Base-by-base conservation (phyloP, 148 eudicot genomes). In the Spergularia bocconei region DNA sequence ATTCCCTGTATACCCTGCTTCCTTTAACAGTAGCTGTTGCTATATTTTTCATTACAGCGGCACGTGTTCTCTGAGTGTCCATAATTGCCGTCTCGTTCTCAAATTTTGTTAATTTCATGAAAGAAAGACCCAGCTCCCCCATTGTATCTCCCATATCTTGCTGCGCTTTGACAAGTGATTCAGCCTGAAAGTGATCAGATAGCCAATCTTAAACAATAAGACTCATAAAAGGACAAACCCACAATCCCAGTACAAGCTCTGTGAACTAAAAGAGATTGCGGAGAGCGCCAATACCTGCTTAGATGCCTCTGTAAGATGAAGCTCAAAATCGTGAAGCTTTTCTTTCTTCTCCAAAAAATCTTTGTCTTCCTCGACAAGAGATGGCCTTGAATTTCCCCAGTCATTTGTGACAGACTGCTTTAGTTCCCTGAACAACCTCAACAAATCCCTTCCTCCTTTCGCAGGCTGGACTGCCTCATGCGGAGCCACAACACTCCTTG, bases 51-150 rank as follows among this genome's bases (percentile, higher is more conserved):
- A 89, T 81, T 76, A 91, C 89, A 79, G 85, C 78, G 60, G 97
- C 99, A 44, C 90, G 85, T 55, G 74, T 56, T 73, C 78, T 87
- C 77, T 95, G 97, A 63, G 90, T 82, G 72, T 87, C 81, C 15
- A 81, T 54, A 58, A 78, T 19, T 2, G 96, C 92, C 71, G 86
- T 77, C 85, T 89, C 85, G 59, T 89, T 90, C 81, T 95, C 99
- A 83, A 95, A 89, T 74, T 92, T 95, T 20, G 97, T 85, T 83
- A 95, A 76, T 82, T 92, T 95, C 44, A 95, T 85, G 74, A 91
- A 89, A 41, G 97, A 86, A 38, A 95, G 75, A 59, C 99, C 99
- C 75, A 95, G 77, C 55, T 89, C 96, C 54, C 99, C 99, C 93
- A 91, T 84, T 23, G 96, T 88, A 73, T 92, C 96, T 56, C 92